These are phyloP conservation scores for Aciculosporium take DNA, from an alignment of 2,329 filamentous ascomycete genomes.

Conservation along the genomic window DNA sequence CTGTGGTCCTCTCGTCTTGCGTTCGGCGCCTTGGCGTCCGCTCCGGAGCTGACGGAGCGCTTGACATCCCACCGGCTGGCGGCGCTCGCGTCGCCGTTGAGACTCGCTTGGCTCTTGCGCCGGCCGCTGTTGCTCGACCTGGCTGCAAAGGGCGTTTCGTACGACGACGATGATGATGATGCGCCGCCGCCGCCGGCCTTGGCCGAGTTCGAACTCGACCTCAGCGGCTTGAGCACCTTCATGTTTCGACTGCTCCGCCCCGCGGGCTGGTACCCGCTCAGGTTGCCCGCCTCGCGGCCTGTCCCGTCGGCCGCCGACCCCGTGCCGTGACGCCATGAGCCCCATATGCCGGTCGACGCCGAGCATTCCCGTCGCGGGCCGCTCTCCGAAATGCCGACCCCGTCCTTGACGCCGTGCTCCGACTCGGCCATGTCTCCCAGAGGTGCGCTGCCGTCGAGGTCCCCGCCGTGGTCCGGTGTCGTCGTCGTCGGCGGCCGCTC, in stretches of 20 bases:
- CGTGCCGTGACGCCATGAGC: constrained; percentile 52
- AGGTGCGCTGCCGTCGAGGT: constrained; percentile 26
- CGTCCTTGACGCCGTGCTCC: constrained; percentile 15
- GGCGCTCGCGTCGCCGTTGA: constrained; percentile 14
- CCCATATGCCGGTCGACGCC: constrained; percentile 49
- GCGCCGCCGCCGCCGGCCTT: constrained; percentile 27
- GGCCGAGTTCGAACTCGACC: constrained; percentile 40
- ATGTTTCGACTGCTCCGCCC: constrained; percentile 54
- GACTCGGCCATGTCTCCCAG: constrained; percentile 11
- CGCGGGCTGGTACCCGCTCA: constrained; percentile 57
- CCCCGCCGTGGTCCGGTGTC: constrained; percentile 29
- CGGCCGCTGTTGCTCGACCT: constrained; percentile 35
- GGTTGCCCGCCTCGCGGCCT: constrained; percentile 35
- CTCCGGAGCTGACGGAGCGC: constrained; percentile 30
- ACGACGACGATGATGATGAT: no score
- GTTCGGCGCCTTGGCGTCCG: constrained; percentile 22
- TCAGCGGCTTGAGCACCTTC: constrained; percentile 77
- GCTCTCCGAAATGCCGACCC: constrained; percentile 14
- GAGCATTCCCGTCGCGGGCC: constrained; percentile 29
- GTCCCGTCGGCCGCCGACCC: constrained; percentile 37
- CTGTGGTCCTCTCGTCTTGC: constrained; percentile 23
- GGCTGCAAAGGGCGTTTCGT: constrained; percentile 34
- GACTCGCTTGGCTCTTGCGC: constrained; percentile 36
- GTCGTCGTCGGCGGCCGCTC: constrained; percentile 22
- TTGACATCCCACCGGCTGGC: constrained; percentile 40